These are phyloP conservation scores for Wickerhamiella slavikovae DNA, from an alignment of 805 yeast species.

Conservation along the genomic window DNA sequence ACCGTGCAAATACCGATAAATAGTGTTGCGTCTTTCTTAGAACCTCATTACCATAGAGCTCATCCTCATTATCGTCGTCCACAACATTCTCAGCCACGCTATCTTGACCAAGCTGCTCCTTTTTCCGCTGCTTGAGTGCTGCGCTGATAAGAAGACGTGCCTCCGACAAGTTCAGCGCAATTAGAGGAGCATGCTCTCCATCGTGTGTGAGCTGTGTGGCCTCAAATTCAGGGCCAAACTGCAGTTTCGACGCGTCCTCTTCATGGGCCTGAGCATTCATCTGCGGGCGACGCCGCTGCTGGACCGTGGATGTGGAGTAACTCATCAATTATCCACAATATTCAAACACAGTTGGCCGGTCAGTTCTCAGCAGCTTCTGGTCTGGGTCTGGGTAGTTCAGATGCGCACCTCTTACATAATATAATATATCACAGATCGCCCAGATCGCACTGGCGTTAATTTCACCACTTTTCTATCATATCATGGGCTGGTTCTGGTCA, in stretches of 20 bases:
- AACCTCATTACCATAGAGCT: conserved; percentile 24
- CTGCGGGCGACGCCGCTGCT: conserved; percentile 52
- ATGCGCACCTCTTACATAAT: no score
- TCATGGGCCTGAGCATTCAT: conserved; percentile 30
- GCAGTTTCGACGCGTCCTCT: conserved; percentile 74
- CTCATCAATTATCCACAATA: conserved; percentile 33
- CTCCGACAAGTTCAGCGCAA: conserved; percentile 74
- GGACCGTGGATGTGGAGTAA: conserved; percentile 71
- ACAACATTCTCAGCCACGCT: conserved; percentile 19
- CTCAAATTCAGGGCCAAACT: conserved; percentile 86
- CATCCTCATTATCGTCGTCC: conserved; percentile 17
- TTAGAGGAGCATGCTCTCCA: conserved; percentile 56
- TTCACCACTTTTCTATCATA: no score
- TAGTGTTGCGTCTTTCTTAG: conserved; percentile 82
- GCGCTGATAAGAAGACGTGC: conserved; percentile 79
- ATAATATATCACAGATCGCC: no score
- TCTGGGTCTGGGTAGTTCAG: no score
- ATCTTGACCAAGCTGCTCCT: conserved; percentile 20
- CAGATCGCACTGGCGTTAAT: no score
- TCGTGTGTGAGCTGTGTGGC: conserved; percentile 59
- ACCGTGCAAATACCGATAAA: conserved; percentile 67
- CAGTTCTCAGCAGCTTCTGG: no score
- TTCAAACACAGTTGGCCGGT: no score
- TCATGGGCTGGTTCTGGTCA: no score
- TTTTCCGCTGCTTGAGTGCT: conserved; percentile 58